These are phyloP conservation scores for Saururus chinensis DNA, from an alignment of 164 flowering plant species.

Conservation along the genomic window DNA sequence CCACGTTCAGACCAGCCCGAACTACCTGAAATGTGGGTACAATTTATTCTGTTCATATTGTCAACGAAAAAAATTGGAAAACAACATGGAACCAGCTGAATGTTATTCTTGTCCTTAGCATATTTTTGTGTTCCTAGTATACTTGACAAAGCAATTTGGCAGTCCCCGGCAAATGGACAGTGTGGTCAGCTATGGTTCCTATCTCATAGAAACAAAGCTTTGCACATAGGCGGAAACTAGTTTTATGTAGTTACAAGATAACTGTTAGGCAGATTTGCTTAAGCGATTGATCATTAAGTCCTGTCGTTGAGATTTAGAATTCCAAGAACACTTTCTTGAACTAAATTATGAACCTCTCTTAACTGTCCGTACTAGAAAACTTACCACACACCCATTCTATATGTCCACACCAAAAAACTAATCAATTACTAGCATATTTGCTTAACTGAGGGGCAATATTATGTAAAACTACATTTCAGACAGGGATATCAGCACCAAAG, in stretches of 20 bases:
- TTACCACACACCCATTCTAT: not conserved
- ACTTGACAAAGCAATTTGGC: not conserved
- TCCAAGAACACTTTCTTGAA: not conserved
- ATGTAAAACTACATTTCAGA: too few relatives aligned
- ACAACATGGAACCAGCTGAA: not conserved
- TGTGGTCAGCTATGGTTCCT: not conserved
- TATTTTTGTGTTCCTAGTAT: too few relatives aligned
- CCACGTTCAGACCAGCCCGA: slow-evolving; percentile 76
- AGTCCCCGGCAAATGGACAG: not conserved
- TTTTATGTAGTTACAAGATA: too few relatives aligned
- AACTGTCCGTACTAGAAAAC: not conserved
- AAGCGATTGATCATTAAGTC: not conserved
- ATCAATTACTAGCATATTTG: too few relatives aligned
- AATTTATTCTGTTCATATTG: not conserved
- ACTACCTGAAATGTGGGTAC: slow-evolving; percentile 38
- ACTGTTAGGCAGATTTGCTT: too few relatives aligned
- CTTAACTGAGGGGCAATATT: too few relatives aligned
- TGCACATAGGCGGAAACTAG: not conserved
- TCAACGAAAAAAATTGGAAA: too few relatives aligned
- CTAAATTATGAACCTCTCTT: not conserved
- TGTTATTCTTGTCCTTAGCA: not conserved
- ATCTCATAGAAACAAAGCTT: not conserved
- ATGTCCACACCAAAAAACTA: too few relatives aligned
- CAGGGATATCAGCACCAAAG: too few relatives aligned
- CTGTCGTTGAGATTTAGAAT: not conserved